Percentiles rank a stretch among this genome's conserved stretches.
These are phyloP conservation scores for Epichloe sp. DNA, from an alignment of 2,329 filamentous ascomycete species.

Conservation along the genomic window DNA sequence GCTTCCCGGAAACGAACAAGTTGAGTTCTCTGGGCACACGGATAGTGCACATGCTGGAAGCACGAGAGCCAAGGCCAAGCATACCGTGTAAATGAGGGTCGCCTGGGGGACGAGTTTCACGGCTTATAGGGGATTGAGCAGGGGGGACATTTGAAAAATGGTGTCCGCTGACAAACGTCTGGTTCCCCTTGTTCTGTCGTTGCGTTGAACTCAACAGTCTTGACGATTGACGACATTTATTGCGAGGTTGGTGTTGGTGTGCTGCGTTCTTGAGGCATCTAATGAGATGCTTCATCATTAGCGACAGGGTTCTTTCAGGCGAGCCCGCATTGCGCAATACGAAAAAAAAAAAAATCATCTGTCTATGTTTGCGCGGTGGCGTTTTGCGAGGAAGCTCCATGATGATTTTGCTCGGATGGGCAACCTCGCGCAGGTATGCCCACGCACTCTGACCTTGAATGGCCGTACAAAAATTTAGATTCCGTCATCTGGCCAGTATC, in stretches of 20 bases:
- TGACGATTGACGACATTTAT: slow-evolving; percentile 1
- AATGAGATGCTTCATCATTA: not conserved
- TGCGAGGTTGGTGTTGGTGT: not conserved
- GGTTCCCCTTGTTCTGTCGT: not conserved
- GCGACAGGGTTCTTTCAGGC: not conserved
- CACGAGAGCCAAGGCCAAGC: slow-evolving; percentile 92
- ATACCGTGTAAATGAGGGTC: slow-evolving; percentile 49
- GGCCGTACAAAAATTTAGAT: slow-evolving; percentile 12
- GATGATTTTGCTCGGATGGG: slow-evolving; percentile 1
- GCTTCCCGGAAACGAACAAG: slow-evolving; percentile 58
- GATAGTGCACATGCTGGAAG: slow-evolving; percentile 88
- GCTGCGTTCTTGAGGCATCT: not conserved
- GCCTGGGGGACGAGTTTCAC: not conserved
- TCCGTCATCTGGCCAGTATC: slow-evolving; percentile 3
- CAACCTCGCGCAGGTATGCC: not conserved
- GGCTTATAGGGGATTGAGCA: not conserved
- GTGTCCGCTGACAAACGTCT: slow-evolving; percentile 9
- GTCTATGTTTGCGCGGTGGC: slow-evolving; percentile 17
- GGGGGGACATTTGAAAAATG: slow-evolving; percentile 12
- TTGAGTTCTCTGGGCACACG: slow-evolving; percentile 95
- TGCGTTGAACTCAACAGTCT: not conserved
- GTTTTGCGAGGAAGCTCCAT: slow-evolving; percentile 18
- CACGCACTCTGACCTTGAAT: slow-evolving; percentile 5
- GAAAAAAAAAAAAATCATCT: not conserved
- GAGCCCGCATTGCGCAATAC: not conserved